These are phyloP conservation scores for Aspergillus versicolor DNA, from an alignment of 2,329 filamentous ascomycete species.

Conservation along the genomic window DNA sequence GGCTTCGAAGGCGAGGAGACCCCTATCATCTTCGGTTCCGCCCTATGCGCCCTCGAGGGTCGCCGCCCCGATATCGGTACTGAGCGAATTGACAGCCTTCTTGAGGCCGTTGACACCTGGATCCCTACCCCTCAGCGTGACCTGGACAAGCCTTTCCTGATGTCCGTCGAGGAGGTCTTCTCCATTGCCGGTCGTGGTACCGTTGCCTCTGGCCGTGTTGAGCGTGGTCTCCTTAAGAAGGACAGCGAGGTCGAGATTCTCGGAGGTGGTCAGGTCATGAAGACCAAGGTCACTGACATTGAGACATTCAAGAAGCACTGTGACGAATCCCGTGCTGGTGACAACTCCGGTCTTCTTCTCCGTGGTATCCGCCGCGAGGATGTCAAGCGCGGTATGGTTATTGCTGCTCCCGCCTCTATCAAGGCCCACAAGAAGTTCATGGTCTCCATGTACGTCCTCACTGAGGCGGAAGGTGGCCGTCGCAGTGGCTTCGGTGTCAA, in stretches of 20 bases:
- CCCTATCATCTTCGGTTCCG: constrained; percentile 94
- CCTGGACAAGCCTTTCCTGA: constrained; percentile 97
- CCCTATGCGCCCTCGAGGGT: constrained; percentile 87
- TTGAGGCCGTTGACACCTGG: constrained; percentile 88
- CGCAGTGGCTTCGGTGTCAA: constrained; percentile 94
- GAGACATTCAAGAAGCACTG: constrained; percentile 99
- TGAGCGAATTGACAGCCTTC: constrained; percentile 85
- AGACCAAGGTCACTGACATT: constrained; percentile 99
- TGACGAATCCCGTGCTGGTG: constrained; percentile 91
- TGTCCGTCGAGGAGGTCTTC: constrained; percentile 95
- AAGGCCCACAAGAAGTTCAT: constrained; percentile 92
- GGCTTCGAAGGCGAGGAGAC: constrained; percentile 98
- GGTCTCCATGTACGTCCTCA: constrained; percentile 92
- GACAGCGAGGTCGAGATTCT: constrained; percentile 93
- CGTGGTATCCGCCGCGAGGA: constrained; percentile 97
- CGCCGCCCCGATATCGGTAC: constrained; percentile 83
- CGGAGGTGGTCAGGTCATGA: constrained; percentile 80
- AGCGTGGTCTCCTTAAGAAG: constrained; percentile 91
- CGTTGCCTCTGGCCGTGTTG: constrained; percentile 93
- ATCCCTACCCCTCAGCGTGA: constrained; percentile 94
- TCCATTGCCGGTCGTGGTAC: constrained; percentile 92
- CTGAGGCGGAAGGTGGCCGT: constrained; percentile 96
- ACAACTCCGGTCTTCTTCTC: constrained; percentile 96
- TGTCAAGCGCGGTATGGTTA: constrained; percentile 89
- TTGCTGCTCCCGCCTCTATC: constrained; percentile 76